Conservation (phyloP, 1,284 basidiomycete species). For the Pseudozyma sp. region DNA sequence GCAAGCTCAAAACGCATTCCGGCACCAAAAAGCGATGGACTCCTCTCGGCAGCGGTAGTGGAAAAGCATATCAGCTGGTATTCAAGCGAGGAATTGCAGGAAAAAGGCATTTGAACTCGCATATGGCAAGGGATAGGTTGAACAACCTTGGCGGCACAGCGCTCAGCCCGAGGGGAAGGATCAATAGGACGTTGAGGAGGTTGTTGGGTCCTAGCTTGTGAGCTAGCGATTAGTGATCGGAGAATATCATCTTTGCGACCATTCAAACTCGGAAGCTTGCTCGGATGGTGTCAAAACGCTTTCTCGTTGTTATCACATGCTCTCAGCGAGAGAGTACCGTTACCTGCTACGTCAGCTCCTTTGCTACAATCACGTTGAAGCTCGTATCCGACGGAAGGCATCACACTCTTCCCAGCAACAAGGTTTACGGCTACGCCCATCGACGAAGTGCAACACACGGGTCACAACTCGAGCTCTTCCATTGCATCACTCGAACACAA, state of each 20-base stretch:
- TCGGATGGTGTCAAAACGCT: not conserved
- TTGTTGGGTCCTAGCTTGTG: constrained; percentile 55
- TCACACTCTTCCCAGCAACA: too few species aligned
- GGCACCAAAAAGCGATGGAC: constrained; percentile 62
- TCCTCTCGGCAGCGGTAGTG: constrained; percentile 49
- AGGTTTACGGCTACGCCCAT: too few species aligned
- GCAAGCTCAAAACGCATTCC: constrained; percentile 58
- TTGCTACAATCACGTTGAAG: too few species aligned
- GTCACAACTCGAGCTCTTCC: too few species aligned
- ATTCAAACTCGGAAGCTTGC: not conserved
- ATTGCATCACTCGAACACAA: too few species aligned
- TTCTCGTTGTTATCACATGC: not conserved
- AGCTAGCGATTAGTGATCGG: not conserved
- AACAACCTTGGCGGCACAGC: constrained; percentile 52
- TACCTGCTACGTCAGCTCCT: too few species aligned
- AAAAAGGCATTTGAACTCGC: constrained; percentile 61
- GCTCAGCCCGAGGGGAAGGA: constrained; percentile 45
- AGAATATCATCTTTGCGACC: not conserved
- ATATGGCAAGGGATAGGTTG: constrained; percentile 56
- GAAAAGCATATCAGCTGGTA: constrained; percentile 44
- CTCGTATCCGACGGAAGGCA: too few species aligned
- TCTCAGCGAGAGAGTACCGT: too few species aligned
- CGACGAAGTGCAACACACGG: too few species aligned
- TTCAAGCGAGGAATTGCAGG: constrained; percentile 56
- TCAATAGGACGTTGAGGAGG: constrained; percentile 54